Percentiles rank a stretch among this genome's conserved stretches.
Evolutionary conservation across 2,329 filamentous ascomycete genomes (phyloP).

Genomic region (Sporothrix luriei): DNA sequence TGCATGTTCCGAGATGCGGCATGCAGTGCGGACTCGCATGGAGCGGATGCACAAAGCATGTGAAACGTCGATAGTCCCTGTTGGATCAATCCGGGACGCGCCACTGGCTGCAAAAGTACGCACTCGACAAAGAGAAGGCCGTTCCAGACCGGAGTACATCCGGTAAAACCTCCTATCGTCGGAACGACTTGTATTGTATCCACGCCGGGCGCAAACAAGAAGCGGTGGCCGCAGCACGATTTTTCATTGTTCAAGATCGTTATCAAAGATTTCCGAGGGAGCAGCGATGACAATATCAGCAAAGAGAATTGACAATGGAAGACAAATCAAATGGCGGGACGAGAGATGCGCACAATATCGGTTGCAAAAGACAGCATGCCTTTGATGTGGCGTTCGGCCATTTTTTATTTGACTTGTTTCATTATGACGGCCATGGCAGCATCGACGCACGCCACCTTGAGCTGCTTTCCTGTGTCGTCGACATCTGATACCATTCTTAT

Average conservation of each 20-base stretch:
- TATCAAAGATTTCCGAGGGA: neutral
- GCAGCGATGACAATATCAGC: neutral
- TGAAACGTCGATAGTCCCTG: neutral
- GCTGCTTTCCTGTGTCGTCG: neutral
- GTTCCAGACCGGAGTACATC: conserved; percentile 1
- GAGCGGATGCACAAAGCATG: too few species aligned
- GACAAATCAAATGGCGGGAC: neutral
- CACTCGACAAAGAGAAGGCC: neutral
- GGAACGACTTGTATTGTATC: neutral
- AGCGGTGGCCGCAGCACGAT: too few species aligned
- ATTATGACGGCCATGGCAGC: neutral
- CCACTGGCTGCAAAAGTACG: neutral
- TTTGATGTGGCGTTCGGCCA: neutral
- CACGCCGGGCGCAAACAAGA: neutral
- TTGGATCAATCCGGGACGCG: neutral
- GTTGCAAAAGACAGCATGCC: neutral
- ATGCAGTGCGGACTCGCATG: neutral
- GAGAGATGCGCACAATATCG: neutral
- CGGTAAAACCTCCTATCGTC: neutral
- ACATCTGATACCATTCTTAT: neutral
- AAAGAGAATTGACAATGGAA: too few species aligned
- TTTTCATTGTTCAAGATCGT: neutral
- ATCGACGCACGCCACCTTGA: neutral
- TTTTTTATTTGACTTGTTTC: neutral
- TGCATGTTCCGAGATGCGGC: neutral